phyloP scores from a whole-genome alignment of 305 asterid genomes.

The Rubia tinctorum region DNA sequence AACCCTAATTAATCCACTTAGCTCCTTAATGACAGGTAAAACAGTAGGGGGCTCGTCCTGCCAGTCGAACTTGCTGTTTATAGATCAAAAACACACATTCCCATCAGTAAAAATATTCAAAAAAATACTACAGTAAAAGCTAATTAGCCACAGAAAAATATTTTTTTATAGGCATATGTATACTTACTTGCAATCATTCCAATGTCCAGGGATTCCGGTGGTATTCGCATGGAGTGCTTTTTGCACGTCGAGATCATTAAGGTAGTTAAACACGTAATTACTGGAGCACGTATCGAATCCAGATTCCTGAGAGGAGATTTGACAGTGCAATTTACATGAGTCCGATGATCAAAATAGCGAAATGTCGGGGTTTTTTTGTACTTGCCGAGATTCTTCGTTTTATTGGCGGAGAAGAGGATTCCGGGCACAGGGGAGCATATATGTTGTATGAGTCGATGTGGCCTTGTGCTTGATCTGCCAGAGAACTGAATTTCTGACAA shows the following conservation, averaged over 20 bases:
- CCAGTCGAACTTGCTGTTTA: slow-evolving; percentile 16
- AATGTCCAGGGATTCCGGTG: slow-evolving; percentile 22
- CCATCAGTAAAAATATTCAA: neutral
- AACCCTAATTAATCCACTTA: slow-evolving; percentile 40
- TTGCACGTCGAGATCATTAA: slow-evolving; percentile 28
- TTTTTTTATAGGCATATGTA: too few relatives aligned
- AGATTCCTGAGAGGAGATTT: slow-evolving; percentile 3
- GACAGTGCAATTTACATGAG: too few relatives aligned
- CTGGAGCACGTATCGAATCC: slow-evolving; percentile 30
- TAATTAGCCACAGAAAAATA: too few relatives aligned
- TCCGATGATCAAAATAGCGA: too few relatives aligned
- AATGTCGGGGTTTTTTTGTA: too few relatives aligned
- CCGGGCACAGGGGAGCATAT: neutral
- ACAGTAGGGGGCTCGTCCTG: slow-evolving; percentile 29
- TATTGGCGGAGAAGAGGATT: neutral
- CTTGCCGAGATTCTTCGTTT: neutral
- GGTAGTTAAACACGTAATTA: slow-evolving; percentile 15
- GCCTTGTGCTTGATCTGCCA: neutral
- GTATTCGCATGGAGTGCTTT: slow-evolving; percentile 26
- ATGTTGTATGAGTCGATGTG: neutral
- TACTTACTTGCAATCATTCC: slow-evolving; percentile 29
- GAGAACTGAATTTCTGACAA: slow-evolving; percentile 11
- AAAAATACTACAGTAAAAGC: too few relatives aligned
- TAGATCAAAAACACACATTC: neutral
- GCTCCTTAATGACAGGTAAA: slow-evolving; percentile 36